Percentiles rank a stretch among this genome's conserved stretches.
Conservation (phyloP, 2,329 filamentous ascomycete genomes). For the Pezicula radicicola region DNA sequence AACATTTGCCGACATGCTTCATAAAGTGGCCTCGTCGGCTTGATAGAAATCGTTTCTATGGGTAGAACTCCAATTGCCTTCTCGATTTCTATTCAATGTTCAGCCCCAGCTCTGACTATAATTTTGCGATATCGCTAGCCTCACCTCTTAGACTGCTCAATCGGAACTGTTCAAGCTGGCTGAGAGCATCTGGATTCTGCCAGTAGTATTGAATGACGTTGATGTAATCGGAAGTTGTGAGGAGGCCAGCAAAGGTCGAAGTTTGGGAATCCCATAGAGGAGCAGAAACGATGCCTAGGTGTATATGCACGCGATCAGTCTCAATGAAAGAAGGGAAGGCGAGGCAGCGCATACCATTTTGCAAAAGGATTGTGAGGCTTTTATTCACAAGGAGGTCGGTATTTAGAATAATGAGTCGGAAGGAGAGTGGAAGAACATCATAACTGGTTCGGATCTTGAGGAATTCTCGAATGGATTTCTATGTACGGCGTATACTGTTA, state of each 20-base stretch:
- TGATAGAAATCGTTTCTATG: slow-evolving; percentile 93
- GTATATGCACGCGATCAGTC: slow-evolving; percentile 12
- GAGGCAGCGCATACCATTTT: slow-evolving; percentile 68
- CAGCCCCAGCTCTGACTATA: slow-evolving; percentile 10
- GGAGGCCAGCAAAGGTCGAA: slow-evolving; percentile 87
- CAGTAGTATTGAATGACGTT: slow-evolving; percentile 99
- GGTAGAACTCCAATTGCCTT: slow-evolving; percentile 87
- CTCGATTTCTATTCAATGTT: slow-evolving; percentile 71
- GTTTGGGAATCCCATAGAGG: slow-evolving; percentile 94
- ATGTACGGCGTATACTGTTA: slow-evolving; percentile 24
- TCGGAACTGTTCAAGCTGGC: slow-evolving; percentile 89
- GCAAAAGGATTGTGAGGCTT: slow-evolving; percentile 89
- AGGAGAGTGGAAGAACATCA: slow-evolving; percentile 94
- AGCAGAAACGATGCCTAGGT: slow-evolving; percentile 88
- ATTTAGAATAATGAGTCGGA: slow-evolving; percentile 93
- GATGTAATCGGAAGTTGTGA: slow-evolving; percentile 96
- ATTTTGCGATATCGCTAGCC: slow-evolving; percentile 14
- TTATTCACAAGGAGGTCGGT: slow-evolving; percentile 95
- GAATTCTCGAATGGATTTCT: slow-evolving; percentile 93
- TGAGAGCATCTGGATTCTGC: slow-evolving; percentile 88
- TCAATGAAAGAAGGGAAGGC: slow-evolving; percentile 4
- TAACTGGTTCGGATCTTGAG: slow-evolving; percentile 95
- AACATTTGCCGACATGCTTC: slow-evolving; percentile 95
- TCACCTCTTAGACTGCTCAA: slow-evolving; percentile 86
- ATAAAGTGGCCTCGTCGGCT: slow-evolving; percentile 86